Evolutionary conservation across 2,329 filamentous ascomycete species (phyloP).

Genomic region (Colletotrichum spinosum): DNA sequence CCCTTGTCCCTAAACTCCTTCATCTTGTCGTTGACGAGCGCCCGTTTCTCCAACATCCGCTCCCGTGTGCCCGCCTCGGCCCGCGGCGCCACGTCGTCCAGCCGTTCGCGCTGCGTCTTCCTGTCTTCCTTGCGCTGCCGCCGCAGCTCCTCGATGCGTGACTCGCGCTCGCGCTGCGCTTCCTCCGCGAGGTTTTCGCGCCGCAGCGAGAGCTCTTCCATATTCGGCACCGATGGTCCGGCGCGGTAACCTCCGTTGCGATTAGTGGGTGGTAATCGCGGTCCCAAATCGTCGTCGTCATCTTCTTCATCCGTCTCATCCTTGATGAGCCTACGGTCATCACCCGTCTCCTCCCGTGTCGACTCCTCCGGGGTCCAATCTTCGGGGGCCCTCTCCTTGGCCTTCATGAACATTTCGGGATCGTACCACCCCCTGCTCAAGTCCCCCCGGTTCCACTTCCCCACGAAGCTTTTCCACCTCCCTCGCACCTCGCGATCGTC

Average conservation of each 20-base stretch:
- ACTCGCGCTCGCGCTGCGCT: slow-evolving; percentile 57
- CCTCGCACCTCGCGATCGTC: slow-evolving; percentile 81
- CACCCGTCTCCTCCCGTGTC: slow-evolving; percentile 4
- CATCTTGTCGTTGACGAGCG: slow-evolving; percentile 78
- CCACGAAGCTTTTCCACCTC: slow-evolving; percentile 92
- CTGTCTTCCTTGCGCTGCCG: slow-evolving; percentile 74
- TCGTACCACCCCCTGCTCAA: slow-evolving; percentile 95
- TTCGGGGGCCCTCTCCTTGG: slow-evolving; percentile 44
- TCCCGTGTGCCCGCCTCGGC: slow-evolving; percentile 87
- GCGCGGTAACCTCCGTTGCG: slow-evolving; percentile 42
- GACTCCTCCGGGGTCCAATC: neutral
- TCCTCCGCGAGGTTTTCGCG: slow-evolving; percentile 64
- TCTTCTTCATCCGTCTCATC: slow-evolving; percentile 54
- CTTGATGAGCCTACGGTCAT: neutral
- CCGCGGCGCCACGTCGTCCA: slow-evolving; percentile 86
- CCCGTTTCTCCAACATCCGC: slow-evolving; percentile 87
- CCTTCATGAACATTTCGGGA: slow-evolving; percentile 70
- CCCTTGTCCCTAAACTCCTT: slow-evolving; percentile 75
- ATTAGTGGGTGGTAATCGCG: slow-evolving; percentile 50
- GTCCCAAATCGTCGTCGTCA: slow-evolving; percentile 72
- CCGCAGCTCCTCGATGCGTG: slow-evolving; percentile 64
- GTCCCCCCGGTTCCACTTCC: slow-evolving; percentile 92
- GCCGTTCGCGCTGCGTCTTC: slow-evolving; percentile 73
- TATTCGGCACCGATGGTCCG: slow-evolving; percentile 75
- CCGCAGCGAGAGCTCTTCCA: slow-evolving; percentile 78